Evolutionary conservation across 371 early-diverging fungal species (phyloP).

Genomic region (Chytridium lagenaria): DNA sequence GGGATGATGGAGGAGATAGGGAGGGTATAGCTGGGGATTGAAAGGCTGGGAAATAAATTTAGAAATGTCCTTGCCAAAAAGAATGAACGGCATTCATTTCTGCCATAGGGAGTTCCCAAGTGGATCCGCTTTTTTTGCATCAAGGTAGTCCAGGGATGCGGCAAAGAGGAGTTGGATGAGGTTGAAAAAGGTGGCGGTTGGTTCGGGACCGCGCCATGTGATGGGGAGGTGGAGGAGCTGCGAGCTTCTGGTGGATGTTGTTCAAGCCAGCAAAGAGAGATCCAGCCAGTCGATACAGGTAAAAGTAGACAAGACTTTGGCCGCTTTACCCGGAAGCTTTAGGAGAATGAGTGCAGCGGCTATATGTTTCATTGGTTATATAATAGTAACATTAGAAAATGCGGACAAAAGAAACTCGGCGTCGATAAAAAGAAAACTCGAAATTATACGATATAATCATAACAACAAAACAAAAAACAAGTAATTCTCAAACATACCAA

Average conservation of each 20-base stretch:
- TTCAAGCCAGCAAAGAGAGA: not conserved
- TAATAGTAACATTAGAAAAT: no score
- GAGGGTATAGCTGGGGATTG: not conserved
- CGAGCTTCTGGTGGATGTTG: no score
- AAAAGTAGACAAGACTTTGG: conserved; percentile 8
- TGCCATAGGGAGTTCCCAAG: not conserved
- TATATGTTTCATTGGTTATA: no score
- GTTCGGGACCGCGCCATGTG: not conserved
- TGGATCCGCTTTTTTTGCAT: not conserved
- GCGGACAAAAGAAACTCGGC: not conserved
- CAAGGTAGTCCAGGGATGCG: conserved; percentile 2
- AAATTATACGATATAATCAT: not conserved
- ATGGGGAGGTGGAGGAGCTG: not conserved
- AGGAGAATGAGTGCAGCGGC: conserved; percentile 24
- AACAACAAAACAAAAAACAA: not conserved
- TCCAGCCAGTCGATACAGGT: conserved; percentile 12
- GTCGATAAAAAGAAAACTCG: not conserved
- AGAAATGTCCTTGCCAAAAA: not conserved
- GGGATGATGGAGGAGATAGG: not conserved
- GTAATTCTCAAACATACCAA: conserved; percentile 14
- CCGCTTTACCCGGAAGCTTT: conserved; percentile 14
- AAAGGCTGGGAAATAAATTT: not conserved
- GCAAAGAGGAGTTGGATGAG: conserved; percentile 26
- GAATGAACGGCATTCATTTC: conserved; percentile 4
- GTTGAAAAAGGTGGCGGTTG: conserved; percentile 18